Conservation (phyloP, 2,329 filamentous ascomycete genomes). For the Myrmaecium sp. region DNA sequence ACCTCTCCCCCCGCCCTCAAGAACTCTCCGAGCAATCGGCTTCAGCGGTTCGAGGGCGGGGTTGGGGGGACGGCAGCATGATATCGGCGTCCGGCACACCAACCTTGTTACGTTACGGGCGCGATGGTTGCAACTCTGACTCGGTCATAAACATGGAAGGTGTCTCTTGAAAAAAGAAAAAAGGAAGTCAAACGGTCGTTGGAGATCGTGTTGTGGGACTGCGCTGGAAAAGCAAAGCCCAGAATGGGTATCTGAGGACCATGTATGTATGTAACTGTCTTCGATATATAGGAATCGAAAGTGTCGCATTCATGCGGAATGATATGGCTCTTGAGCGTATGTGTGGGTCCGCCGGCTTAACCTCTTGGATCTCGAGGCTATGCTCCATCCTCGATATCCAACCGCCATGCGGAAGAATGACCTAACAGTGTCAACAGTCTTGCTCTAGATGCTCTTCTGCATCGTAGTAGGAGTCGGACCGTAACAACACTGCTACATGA, state of each 20-base stretch:
- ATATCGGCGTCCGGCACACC: constrained; percentile 99
- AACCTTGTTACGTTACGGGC: constrained; percentile 96
- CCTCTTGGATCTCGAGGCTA: constrained; percentile 13
- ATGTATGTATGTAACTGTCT: too few relatives aligned
- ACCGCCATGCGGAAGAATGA: constrained; percentile 21
- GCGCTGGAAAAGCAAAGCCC: background rate
- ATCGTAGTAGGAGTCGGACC: constrained; percentile 13
- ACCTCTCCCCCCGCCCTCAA: constrained; percentile 44
- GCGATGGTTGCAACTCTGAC: constrained; percentile 97
- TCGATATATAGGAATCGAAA: constrained; percentile 1
- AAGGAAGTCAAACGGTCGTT: background rate
- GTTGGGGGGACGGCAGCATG: constrained; percentile 60
- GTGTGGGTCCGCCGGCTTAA: constrained; percentile 10
- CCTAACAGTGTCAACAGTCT: constrained; percentile 20
- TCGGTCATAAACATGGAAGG: constrained; percentile 42
- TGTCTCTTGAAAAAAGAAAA: background rate
- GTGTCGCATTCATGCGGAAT: background rate
- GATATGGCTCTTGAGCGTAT: constrained; percentile 1
- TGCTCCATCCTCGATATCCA: constrained; percentile 16
- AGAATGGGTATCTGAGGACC: too few relatives aligned
- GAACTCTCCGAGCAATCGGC: constrained; percentile 80
- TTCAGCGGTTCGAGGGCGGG: constrained; percentile 67
- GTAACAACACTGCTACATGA: constrained; percentile 23
- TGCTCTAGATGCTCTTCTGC: constrained; percentile 7
- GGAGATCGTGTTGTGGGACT: constrained; percentile 1